Evolutionary conservation across 768 basidiomycete genomes (phyloP), one percentile per base, ranked within the genome.

Genomic region (Cystofilobasidium macerans): DNA sequence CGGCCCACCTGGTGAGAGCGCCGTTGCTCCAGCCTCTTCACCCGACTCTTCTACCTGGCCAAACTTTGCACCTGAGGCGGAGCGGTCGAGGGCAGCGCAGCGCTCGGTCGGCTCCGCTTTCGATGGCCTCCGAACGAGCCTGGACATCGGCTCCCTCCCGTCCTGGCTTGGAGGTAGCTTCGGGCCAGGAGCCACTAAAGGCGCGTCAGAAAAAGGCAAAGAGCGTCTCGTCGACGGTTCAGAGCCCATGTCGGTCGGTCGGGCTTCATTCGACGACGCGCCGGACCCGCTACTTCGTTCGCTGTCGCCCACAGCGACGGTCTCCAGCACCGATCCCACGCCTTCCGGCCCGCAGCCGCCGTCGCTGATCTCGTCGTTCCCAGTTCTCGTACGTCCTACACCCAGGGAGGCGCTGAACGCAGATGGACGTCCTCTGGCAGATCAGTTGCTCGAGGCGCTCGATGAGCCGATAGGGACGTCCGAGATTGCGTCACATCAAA

Each of bases 61-160:
- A 59, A 38, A 14, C 40, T 30, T 32, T 16, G 40, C 35, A 8
- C 13, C 14, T 12, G 22, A 33, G 9, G 13, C 32, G 14, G 14
- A 57, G 30, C 56, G 22, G 14, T 42, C 38, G 33, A 26, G 4
- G 4, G 33, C 22, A 16, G 38, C 57, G n/a, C n/a, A 8, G 28
- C n/a, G 20, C 13, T n/a, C 35, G 36, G 58, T 42, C 11, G 38
- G 38, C 20, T 14, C 24, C n/a, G 58, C 58, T n/a, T 16, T 60
- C 24, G 43, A 26, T 12, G 58, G 58, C 13, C 58, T 60, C 38
- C n/a, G 43, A 24, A 60, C 30, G n/a, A 60, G 58, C 43, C 38
- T 60, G 1, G 58, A 60, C 58, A n/a, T 60, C 28, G 38, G n/a
- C 18, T 11, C 24, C 13, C 38, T 40, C 1, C 26, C 38, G 24